These are phyloP conservation scores for Dryas alaskensis DNA, from an alignment of 306 rosid species.

Conservation along the genomic window DNA sequence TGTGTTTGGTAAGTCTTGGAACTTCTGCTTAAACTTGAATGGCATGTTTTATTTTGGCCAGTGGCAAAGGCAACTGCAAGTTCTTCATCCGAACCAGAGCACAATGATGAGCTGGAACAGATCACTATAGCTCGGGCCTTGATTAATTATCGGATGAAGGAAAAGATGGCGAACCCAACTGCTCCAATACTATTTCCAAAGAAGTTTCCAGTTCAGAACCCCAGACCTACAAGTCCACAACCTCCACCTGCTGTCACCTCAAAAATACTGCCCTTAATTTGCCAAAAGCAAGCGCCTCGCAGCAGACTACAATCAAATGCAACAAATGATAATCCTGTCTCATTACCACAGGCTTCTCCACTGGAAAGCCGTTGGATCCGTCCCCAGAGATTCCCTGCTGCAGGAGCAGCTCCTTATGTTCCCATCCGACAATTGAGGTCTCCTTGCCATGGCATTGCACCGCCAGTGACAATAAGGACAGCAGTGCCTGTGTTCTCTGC, in stretches of 20 bases:
- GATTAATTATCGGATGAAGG: conserved; percentile 69
- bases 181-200: conserved; percentile 67
- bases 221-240: conserved; percentile 88
- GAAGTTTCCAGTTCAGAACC: conserved; percentile 62
- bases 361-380: conserved; percentile 52
- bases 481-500: conserved; percentile 87
- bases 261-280: conserved; percentile 85
- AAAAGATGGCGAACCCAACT: conserved; percentile 69
- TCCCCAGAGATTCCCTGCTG: conserved; percentile 69
- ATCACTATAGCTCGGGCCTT: conserved; percentile 91
- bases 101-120: conserved; percentile 87
- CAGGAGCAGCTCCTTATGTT: conserved; percentile 79
- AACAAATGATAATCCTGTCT: conserved; percentile 39
- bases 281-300: conserved; percentile 56
- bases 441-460: conserved; percentile 82
- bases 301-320: conserved; percentile 41
- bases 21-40: conserved; percentile 15
- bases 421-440: conserved; percentile 77
- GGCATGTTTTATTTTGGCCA: conserved; percentile 38
- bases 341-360: conserved; percentile 30
- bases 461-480: conserved; percentile 82
- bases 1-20: conserved; percentile 3
- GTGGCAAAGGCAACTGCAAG: conserved; percentile 89
- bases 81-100: conserved; percentile 84
- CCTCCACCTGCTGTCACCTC: conserved; percentile 66